A percentile compares a stretch with the other conserved stretches of the same genome.
These are phyloP conservation scores for Castanea mollissima DNA, from an alignment of 306 rosid species.

Conservation along the genomic window DNA sequence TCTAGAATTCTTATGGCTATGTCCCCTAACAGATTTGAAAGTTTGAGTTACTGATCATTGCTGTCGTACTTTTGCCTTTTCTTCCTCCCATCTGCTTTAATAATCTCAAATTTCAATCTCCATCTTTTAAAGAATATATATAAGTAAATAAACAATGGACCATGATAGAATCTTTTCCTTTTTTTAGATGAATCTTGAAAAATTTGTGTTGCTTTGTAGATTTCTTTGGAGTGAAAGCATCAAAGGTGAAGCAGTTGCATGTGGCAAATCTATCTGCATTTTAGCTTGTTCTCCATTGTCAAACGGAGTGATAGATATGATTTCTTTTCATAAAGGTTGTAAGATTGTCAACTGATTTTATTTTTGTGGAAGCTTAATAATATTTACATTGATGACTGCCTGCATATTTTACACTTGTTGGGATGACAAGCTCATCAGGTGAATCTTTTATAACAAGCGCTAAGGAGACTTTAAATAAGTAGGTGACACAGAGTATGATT, in stretches of 20 bases:
- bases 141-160: neutral
- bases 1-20: neutral
- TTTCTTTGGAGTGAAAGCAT: neutral
- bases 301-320: neutral
- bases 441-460: neutral
- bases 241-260: neutral
- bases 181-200: neutral
- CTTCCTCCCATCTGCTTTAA: neutral
- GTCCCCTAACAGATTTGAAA: neutral
- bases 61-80: neutral
- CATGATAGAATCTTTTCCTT: neutral
- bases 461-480: neutral
- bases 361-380: neutral
- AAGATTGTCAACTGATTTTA: neutral
- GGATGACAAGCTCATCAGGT: neutral
- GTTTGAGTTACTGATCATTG: neutral
- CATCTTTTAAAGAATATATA: neutral
- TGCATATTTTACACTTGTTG: neutral
- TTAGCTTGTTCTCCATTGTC: neutral
- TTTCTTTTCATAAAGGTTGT: neutral
- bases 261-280: neutral
- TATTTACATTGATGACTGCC: neutral
- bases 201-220: neutral
- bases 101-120: neutral
- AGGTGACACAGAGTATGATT: too few species aligned